Percentiles rank a stretch among this genome's conserved stretches.
Conservation (phyloP, 805 yeast species). For the Wickerhamiella domercqiae region DNA sequence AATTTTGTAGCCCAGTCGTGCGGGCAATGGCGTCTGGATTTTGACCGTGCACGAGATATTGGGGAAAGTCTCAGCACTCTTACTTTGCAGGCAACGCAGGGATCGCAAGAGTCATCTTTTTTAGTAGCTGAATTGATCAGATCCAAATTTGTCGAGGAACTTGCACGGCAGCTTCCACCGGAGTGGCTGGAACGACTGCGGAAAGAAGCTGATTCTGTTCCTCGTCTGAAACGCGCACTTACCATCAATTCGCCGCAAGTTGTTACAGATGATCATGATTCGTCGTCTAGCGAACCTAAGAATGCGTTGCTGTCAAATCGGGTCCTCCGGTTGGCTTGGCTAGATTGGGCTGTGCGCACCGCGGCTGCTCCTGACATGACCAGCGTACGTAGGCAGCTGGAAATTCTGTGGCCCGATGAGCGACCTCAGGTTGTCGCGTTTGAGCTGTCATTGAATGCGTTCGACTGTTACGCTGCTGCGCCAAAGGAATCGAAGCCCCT, state of each 20-base stretch:
- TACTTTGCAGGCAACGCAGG: not conserved
- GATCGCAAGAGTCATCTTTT: not conserved
- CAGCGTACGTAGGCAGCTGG: slow-evolving; percentile 9
- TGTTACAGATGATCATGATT: no score
- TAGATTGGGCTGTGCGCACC: slow-evolving; percentile 14
- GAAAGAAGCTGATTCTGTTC: no score
- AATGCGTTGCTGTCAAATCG: no score
- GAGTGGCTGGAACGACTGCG: no score
- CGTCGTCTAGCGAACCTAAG: no score
- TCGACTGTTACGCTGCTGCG: slow-evolving; percentile 31
- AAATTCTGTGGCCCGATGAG: slow-evolving; percentile 19
- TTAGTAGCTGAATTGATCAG: not conserved
- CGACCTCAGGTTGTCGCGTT: slow-evolving; percentile 19
- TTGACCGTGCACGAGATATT: not conserved
- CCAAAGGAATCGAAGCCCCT: slow-evolving; percentile 24
- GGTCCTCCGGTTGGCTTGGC: slow-evolving; percentile 16
- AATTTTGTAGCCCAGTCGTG: slow-evolving; percentile 14
- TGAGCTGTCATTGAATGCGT: slow-evolving; percentile 30
- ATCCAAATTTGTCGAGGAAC: not conserved
- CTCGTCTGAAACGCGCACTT: no score
- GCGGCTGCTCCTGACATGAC: slow-evolving; percentile 7
- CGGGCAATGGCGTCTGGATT: slow-evolving; percentile 2
- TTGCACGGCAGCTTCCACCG: not conserved
- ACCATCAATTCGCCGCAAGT: no score
- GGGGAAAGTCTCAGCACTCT: not conserved